These are phyloP conservation scores for Puya raimondii DNA, from an alignment of 176 grass and related monocot species.

Conservation along the genomic window DNA sequence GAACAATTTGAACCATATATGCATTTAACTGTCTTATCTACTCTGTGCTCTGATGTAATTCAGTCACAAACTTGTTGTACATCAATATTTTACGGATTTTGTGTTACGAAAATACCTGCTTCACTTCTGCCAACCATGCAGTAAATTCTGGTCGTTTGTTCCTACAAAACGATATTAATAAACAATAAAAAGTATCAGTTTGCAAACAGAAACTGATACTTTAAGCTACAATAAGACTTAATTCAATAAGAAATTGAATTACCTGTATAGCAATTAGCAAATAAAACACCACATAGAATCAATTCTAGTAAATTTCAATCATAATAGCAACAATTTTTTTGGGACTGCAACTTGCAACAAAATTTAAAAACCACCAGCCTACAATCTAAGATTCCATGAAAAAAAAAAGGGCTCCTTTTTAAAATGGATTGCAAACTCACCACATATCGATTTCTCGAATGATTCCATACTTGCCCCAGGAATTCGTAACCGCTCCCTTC, in stretches of 20 bases:
- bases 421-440: constrained; percentile 32
- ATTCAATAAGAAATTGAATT: background rate
- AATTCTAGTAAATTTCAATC: background rate
- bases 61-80: background rate
- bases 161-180: constrained; percentile 41
- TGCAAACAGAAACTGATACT: background rate
- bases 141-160: constrained; percentile 92
- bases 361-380: background rate
- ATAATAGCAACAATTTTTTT: background rate
- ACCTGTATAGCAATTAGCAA: background rate
- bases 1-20: background rate
- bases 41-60: background rate
- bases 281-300: background rate
- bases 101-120: constrained; percentile 47
- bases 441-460: constrained; percentile 89
- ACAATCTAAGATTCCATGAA: background rate
- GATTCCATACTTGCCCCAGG: constrained; percentile 96
- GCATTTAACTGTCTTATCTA: background rate
- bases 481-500: constrained; percentile 73
- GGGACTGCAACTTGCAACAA: background rate
- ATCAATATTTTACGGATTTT: background rate
- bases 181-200: background rate
- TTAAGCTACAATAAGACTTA: background rate
- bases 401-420: background rate
- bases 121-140: constrained; percentile 90